phyloP scores from a whole-genome alignment of 495 filamentous ascomycete species.

The Zalerion maritima region DNA sequence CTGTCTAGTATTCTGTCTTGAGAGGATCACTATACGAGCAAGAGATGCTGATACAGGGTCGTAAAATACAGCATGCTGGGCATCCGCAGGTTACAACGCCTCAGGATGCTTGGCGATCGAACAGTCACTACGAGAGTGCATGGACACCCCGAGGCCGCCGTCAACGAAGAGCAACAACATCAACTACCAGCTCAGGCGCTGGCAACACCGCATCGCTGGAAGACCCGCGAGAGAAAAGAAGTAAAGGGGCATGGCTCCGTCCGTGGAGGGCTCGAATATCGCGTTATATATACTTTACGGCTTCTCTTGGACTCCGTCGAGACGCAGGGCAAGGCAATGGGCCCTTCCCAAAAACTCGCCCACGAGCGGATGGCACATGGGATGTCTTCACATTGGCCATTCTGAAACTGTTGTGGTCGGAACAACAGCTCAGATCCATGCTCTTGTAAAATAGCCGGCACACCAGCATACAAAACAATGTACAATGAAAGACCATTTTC shows the following conservation, averaged over 20 bases:
- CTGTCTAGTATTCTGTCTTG: background rate
- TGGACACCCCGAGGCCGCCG: slow-evolving; percentile 67
- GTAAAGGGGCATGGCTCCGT: slow-evolving; percentile 6
- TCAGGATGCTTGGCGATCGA: slow-evolving; percentile 71
- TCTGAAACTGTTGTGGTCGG: too few species aligned
- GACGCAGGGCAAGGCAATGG: too few species aligned
- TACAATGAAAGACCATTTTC: too few species aligned
- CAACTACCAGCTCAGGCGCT: slow-evolving; percentile 84
- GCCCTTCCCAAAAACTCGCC: too few species aligned
- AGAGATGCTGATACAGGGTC: slow-evolving; percentile 4
- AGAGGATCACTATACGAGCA: background rate
- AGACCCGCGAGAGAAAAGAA: slow-evolving; percentile 59
- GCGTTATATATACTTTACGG: too few species aligned
- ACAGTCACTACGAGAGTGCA: slow-evolving; percentile 71
- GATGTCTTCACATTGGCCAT: too few species aligned
- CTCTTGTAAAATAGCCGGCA: too few species aligned
- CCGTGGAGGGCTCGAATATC: too few species aligned
- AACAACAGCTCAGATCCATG: too few species aligned
- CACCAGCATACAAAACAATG: too few species aligned
- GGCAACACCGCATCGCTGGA: slow-evolving; percentile 67
- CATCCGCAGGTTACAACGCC: slow-evolving; percentile 60
- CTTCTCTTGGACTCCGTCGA: too few species aligned
- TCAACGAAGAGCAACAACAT: slow-evolving; percentile 66
- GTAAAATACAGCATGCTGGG: slow-evolving; percentile 68
- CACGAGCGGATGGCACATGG: too few species aligned